Evolutionary conservation across 2,329 filamentous ascomycete species (phyloP).

Genomic region (Clonostachys chloroleuca): DNA sequence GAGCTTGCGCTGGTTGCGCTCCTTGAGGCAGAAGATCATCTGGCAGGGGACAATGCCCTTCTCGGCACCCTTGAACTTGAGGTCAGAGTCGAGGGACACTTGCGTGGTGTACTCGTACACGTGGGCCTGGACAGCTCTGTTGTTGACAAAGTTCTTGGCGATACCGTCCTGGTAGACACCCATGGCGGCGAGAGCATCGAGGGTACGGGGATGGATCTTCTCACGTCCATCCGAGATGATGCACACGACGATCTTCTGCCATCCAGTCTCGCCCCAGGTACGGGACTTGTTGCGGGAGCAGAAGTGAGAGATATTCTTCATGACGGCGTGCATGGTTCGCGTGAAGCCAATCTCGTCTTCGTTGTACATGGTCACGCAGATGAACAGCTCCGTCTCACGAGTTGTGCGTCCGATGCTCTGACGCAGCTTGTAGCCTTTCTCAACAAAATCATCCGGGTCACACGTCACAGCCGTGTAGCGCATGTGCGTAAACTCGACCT

Average conservation of each 20-base stretch:
- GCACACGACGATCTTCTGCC: constrained; percentile 99
- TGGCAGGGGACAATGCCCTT: constrained; percentile 98
- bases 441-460: constrained; percentile 89
- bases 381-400: constrained; percentile 91
- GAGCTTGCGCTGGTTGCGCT: constrained; percentile 95
- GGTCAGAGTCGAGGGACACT: constrained; percentile 88
- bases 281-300: constrained; percentile 88
- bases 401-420: constrained; percentile 82
- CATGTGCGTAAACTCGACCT: constrained; percentile 98
- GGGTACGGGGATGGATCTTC: constrained; percentile 83
- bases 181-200: constrained; percentile 93
- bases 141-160: constrained; percentile 97
- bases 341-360: constrained; percentile 97
- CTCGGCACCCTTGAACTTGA: constrained; percentile 98
- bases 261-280: constrained; percentile 94
- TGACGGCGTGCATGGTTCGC: constrained; percentile 95
- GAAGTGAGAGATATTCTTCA: constrained; percentile 97
- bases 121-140: constrained; percentile 90
- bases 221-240: constrained; percentile 92
- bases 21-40: constrained; percentile 97
- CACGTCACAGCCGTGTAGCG: constrained; percentile 98
- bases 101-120: constrained; percentile 99
- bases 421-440: constrained; percentile 84
- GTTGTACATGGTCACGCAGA: constrained; percentile 99
- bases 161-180: constrained; percentile 98